These are phyloP conservation scores for Dionaea muscipula DNA, from an alignment of 179 eudicot genomes.

Conservation along the genomic window DNA sequence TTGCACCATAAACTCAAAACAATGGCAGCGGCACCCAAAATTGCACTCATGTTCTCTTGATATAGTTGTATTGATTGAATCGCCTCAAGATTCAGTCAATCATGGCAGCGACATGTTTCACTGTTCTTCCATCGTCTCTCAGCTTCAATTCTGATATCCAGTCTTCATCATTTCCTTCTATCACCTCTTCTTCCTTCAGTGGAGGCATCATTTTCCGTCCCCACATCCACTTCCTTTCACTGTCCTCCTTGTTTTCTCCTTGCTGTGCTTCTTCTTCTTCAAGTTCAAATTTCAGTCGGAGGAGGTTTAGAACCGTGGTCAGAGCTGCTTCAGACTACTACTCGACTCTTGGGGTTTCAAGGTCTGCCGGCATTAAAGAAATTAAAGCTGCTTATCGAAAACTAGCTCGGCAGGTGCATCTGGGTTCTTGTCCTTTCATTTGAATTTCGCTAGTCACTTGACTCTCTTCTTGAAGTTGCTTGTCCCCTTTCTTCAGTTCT, in stretches of 20 bases:
- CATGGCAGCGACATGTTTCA: slow-evolving; percentile 6
- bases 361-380: slow-evolving; percentile 53
- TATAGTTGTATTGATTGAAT: too few relatives aligned
- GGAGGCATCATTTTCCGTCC: slow-evolving; percentile 17
- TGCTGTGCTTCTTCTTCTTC: slow-evolving; percentile 14
- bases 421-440: not conserved
- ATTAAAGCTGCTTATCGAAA: slow-evolving; percentile 87
- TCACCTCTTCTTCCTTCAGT: slow-evolving; percentile 20
- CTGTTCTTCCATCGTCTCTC: slow-evolving; percentile 8
- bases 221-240: slow-evolving; percentile 13
- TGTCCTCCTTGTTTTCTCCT: slow-evolving; percentile 16
- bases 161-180: slow-evolving; percentile 2
- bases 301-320: slow-evolving; percentile 27
- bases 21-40: too few relatives aligned
- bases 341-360: slow-evolving; percentile 68
- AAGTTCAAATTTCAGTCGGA: slow-evolving; percentile 16
- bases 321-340: slow-evolving; percentile 67
- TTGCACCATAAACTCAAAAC: too few relatives aligned
- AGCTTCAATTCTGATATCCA: slow-evolving; percentile 2
- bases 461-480: not conserved
- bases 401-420: slow-evolving; percentile 80
- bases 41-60: too few relatives aligned
- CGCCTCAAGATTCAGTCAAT: too few relatives aligned
- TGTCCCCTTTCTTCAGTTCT: not conserved
- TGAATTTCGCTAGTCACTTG: not conserved